A percentile compares a stretch with the other conserved stretches of the same genome.
Evolutionary conservation across 2,329 filamentous ascomycete species (phyloP).

Genomic region (Trichoderma koningiopsis): DNA sequence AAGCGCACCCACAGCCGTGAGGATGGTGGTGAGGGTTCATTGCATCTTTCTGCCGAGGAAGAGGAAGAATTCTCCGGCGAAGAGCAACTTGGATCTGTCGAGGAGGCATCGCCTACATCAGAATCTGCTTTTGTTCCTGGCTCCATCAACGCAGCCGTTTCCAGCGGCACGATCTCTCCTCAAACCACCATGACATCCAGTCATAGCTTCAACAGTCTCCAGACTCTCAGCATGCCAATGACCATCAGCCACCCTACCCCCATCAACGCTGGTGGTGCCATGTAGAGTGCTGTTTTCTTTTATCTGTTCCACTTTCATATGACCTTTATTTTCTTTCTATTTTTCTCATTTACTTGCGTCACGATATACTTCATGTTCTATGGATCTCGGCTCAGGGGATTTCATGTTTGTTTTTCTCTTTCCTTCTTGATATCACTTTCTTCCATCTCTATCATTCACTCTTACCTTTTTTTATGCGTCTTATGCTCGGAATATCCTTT

Average conservation of each 20-base stretch:
- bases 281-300: constrained; percentile 36
- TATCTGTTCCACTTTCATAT: constrained; percentile 25
- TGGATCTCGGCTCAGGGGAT: constrained; percentile 31
- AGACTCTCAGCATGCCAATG: constrained; percentile 66
- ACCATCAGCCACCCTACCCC: constrained; percentile 59
- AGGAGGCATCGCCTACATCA: constrained; percentile 75
- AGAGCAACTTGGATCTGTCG: constrained; percentile 78
- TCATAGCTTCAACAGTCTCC: constrained; percentile 58
- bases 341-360: constrained; percentile 27
- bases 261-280: constrained; percentile 49
- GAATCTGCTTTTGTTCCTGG: constrained; percentile 61
- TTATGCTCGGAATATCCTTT: constrained; percentile 18
- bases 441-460: constrained; percentile 1
- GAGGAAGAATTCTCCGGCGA: constrained; percentile 82
- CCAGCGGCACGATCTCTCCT: constrained; percentile 34
- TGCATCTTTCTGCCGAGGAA: constrained; percentile 76
- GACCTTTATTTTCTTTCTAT: constrained; percentile 33
- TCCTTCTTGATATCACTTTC: constrained; percentile 22
- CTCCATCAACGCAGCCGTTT: constrained; percentile 52
- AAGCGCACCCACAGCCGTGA: constrained; percentile 73
- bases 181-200: constrained; percentile 31
- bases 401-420: constrained; percentile 14
- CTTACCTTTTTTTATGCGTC: constrained; percentile 12
- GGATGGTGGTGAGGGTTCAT: constrained; percentile 59
- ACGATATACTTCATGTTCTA: constrained; percentile 30